These are phyloP conservation scores for Fusarium virguliforme DNA, from an alignment of 2,329 filamentous ascomycete species.

Conservation along the genomic window DNA sequence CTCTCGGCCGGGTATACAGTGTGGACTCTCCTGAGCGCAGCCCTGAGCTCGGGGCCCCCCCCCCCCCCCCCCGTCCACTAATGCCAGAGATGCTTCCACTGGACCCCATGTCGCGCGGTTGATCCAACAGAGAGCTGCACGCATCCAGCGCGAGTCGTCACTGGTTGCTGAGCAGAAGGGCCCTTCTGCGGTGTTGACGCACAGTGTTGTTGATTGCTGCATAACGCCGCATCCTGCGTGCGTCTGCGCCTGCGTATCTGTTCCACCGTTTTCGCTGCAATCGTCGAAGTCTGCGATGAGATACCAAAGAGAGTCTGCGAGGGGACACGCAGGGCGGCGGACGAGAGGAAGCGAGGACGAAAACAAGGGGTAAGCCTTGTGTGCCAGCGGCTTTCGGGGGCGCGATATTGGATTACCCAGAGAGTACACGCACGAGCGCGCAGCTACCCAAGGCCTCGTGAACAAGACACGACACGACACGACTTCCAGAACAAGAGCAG, in stretches of 20 bases:
- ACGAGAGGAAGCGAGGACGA: slow-evolving; percentile 22
- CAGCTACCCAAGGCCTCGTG: slow-evolving; percentile 10
- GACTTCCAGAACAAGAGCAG: slow-evolving; percentile 1
- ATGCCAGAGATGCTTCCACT: slow-evolving; percentile 34
- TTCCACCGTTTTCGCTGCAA: slow-evolving; percentile 13
- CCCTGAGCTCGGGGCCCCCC: slow-evolving; percentile 46
- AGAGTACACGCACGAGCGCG: slow-evolving; percentile 2
- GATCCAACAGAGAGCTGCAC: slow-evolving; percentile 34
- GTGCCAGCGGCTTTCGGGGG: background rate
- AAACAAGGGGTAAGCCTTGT: slow-evolving; percentile 11
- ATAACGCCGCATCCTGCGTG: slow-evolving; percentile 14
- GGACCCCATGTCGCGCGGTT: slow-evolving; percentile 25
- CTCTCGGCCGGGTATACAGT: slow-evolving; percentile 46
- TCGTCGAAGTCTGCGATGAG: background rate
- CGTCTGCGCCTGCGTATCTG: slow-evolving; percentile 6
- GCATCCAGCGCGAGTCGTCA: background rate
- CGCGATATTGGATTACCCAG: background rate
- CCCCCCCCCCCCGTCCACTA: slow-evolving; percentile 27
- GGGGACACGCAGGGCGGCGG: slow-evolving; percentile 12
- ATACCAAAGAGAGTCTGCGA: background rate
- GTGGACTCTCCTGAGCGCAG: slow-evolving; percentile 45
- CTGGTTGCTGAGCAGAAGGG: slow-evolving; percentile 23
- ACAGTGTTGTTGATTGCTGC: slow-evolving; percentile 13
- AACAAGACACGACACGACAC: slow-evolving; percentile 1
- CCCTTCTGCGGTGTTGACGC: slow-evolving; percentile 11